Conservation (phyloP, 164 flowering plant genomes). For the Sedum album region DNA sequence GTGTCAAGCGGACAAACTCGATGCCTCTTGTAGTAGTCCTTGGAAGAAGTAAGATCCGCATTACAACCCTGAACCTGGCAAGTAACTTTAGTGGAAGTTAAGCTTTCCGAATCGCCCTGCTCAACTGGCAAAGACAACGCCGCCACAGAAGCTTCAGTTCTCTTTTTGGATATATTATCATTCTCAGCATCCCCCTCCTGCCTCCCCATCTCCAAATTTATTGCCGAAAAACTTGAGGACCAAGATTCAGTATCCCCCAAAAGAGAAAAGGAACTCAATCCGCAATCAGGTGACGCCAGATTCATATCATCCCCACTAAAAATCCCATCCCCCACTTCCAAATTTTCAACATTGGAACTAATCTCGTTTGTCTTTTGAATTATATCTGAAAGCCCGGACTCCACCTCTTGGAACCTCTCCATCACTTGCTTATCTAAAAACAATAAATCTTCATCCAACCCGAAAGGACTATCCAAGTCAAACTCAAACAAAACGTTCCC, state of each 20-base stretch:
- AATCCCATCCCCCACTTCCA: slow-evolving; percentile 1
- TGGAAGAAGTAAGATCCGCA: slow-evolving; percentile 13
- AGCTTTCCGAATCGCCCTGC: neutral
- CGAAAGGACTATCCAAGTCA: slow-evolving; percentile 6
- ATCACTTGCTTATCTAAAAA: slow-evolving; percentile 1
- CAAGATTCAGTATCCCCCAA: slow-evolving; percentile 8
- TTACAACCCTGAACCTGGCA: slow-evolving; percentile 19
- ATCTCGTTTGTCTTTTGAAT: neutral
- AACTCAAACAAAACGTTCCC: neutral
- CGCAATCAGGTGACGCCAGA: slow-evolving; percentile 11
- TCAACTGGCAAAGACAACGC: neutral
- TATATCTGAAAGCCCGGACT: neutral
- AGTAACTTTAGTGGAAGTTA: slow-evolving; percentile 3
- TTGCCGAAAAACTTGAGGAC: slow-evolving; percentile 8
- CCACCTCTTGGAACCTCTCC: slow-evolving; percentile 1
- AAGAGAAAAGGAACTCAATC: slow-evolving; percentile 5
- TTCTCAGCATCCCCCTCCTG: slow-evolving; percentile 10
- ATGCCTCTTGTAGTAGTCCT: slow-evolving; percentile 20
- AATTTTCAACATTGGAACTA: neutral
- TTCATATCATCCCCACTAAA: slow-evolving; percentile 8
- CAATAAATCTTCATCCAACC: neutral
- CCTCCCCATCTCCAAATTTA: slow-evolving; percentile 13
- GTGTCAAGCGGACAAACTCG: slow-evolving; percentile 15
- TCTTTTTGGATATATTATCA: neutral
- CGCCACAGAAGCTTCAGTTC: neutral